Evolutionary conservation across 169 alveolate species (phyloP), one percentile per base, ranked within the genome.

Genomic region (Theileria annulata): DNA sequence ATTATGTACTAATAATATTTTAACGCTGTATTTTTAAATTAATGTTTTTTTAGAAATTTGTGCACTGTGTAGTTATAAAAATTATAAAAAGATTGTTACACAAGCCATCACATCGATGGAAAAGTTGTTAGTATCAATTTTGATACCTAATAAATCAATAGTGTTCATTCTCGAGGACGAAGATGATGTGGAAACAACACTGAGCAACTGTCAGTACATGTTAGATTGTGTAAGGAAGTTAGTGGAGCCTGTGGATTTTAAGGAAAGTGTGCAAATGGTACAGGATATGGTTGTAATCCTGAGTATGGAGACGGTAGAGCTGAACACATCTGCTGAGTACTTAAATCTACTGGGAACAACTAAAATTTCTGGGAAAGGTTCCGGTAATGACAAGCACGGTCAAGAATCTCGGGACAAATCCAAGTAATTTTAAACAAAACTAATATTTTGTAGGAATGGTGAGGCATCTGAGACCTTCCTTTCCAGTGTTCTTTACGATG

Each of bases 241-340:
- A 2, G 56, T 78, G 31, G 85, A 76, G 64, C 48, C 48, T n/a
- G 33, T 19, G 59, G 60, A 64, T 15, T 56, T 30, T 74, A 58
- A 77, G 27, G 85, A 75, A 31, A 25, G 19, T 8, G 47, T 75
- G 73, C 6, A 35, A 17, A 12, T 37, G 23, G n/a, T 37, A 1
- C 85, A 82, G 81, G 88, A 82, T 47, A 31, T 75, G 13, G 70
- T 51, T 35, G 54, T 71, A 54, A 12, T 82, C 19, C 54, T 82
- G 33, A 51, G 54, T 54, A 75, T 78, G 19, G 71, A 74, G 21
- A n/a, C 58, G 2, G 71, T 67, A 37, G 88, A 75, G 58, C 76
- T 82, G 17, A 37, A 71, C 2, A 70, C 56, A 2, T 56, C 80
- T 17, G 80, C 74, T 0, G 85, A 75, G 30, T 58, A 71, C 70